These are phyloP conservation scores for Halophytophthora polymorphica DNA, from an alignment of 352 stramenopile species.

Conservation along the genomic window DNA sequence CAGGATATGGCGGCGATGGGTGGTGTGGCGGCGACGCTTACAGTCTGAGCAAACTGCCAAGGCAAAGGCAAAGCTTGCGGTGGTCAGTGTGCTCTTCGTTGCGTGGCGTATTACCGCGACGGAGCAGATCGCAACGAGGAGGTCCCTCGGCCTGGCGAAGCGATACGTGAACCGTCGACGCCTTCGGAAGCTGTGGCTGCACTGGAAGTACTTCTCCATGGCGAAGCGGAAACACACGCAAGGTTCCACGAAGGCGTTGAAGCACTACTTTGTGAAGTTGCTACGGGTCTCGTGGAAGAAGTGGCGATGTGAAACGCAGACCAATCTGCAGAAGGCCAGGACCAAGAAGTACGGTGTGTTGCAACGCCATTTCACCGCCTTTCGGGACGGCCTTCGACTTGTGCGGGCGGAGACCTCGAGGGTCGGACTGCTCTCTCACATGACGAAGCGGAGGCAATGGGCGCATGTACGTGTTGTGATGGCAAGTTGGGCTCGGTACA, in stretches of 20 bases:
- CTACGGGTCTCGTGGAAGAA: constrained; percentile 45
- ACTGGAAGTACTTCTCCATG: constrained; percentile 81
- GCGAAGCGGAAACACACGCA: constrained; percentile 63
- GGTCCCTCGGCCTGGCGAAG: constrained; percentile 51
- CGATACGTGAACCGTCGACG: constrained; percentile 58
- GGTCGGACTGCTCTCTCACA: constrained; percentile 25
- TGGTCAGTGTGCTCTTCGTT: constrained; percentile 30
- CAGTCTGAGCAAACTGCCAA: constrained; percentile 19
- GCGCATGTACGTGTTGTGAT: constrained; percentile 18
- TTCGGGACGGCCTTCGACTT: constrained; percentile 32
- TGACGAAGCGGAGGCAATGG: constrained; percentile 22
- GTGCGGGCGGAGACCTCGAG: constrained; percentile 21
- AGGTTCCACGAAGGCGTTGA: constrained; percentile 65
- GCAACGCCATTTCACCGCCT: constrained; percentile 47
- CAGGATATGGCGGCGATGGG: constrained; percentile 40
- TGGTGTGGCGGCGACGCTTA: constrained; percentile 10
- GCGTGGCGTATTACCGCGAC: constrained; percentile 40
- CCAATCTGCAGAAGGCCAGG: constrained; percentile 41
- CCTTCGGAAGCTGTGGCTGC: constrained; percentile 66
- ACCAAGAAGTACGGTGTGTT: constrained; percentile 45
- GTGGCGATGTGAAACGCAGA: constrained; percentile 42
- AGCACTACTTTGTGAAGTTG: constrained; percentile 76
- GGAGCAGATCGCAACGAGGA: constrained; percentile 30
- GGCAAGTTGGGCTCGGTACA: constrained; percentile 16
- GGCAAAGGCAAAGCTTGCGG: constrained; percentile 15